Evolutionary conservation across 2,329 filamentous ascomycete species (phyloP).

Genomic region (Herpotrichia juniperi): DNA sequence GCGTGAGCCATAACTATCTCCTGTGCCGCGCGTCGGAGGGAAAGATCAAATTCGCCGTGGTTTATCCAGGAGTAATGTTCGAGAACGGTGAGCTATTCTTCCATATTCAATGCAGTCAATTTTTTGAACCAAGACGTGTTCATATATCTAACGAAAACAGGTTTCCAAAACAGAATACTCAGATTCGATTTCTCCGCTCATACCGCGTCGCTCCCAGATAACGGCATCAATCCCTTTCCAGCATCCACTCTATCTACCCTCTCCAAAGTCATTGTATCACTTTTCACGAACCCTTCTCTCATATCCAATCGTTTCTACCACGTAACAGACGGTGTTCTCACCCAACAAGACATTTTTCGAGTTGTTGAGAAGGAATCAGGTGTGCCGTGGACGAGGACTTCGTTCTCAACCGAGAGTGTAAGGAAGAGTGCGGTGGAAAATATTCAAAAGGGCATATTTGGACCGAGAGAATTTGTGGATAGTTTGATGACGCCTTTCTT

Average conservation of each 20-base stretch:
- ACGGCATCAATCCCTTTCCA: constrained; percentile 3
- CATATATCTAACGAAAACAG: too few species aligned
- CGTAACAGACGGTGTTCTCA: background rate
- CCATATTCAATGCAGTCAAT: too few species aligned
- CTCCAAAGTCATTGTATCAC: background rate
- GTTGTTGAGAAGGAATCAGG: background rate
- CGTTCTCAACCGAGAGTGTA: too few species aligned
- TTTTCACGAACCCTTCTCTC: background rate
- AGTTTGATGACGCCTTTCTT: background rate
- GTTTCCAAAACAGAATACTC: background rate
- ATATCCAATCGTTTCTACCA: constrained; percentile 1
- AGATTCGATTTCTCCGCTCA: background rate
- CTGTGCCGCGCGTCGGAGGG: too few species aligned
- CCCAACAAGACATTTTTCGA: background rate
- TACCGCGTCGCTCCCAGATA: background rate
- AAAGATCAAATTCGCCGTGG: background rate
- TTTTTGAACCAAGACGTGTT: too few species aligned
- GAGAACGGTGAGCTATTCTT: background rate
- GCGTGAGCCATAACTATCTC: too few species aligned
- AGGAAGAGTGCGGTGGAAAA: too few species aligned
- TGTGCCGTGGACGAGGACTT: too few species aligned
- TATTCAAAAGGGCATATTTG: background rate
- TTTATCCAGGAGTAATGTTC: background rate
- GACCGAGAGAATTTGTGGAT: background rate
- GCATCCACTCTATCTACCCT: background rate